phyloP scores from a whole-genome alignment of 257 asterid species.

The Solanum ahanhuiri region DNA sequence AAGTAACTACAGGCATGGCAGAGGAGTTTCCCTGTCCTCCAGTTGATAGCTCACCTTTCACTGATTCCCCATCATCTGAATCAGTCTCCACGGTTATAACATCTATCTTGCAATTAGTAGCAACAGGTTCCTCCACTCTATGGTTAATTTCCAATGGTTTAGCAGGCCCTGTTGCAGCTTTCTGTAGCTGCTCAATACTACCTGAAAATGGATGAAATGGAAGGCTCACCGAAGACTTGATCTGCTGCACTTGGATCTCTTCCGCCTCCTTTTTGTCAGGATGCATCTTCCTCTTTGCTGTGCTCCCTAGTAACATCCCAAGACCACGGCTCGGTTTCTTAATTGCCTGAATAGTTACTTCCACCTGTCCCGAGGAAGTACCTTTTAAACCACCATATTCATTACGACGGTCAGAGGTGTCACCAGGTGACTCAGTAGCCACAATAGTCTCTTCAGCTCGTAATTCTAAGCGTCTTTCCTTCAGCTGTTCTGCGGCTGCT shows the following conservation, averaged over 20 bases:
- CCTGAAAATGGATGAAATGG: conserved; percentile 62
- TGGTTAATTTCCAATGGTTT: not conserved
- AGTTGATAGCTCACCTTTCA: conserved; percentile 9
- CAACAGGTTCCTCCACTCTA: conserved; percentile 1
- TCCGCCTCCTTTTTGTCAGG: conserved; percentile 40
- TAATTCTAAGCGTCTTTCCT: conserved; percentile 43
- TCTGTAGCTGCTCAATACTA: conserved; percentile 17
- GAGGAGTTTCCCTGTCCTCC: not conserved
- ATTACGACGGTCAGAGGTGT: conserved; percentile 1
- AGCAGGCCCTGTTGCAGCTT: conserved; percentile 1
- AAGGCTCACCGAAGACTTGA: conserved; percentile 61
- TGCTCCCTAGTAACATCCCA: conserved; percentile 70
- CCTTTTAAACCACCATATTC: conserved; percentile 11
- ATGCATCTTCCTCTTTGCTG: conserved; percentile 65
- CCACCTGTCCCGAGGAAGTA: conserved; percentile 23
- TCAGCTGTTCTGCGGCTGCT: conserved; percentile 51
- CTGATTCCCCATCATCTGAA: conserved; percentile 32
- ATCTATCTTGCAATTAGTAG: conserved; percentile 22
- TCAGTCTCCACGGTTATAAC: conserved; percentile 38
- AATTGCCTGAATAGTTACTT: conserved; percentile 57
- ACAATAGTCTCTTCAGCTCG: conserved; percentile 26
- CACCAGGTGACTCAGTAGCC: conserved; percentile 20
- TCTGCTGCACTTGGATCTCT: conserved; percentile 65
- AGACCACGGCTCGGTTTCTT: conserved; percentile 82
- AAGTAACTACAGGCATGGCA: too few relatives aligned